Base-by-base conservation (phyloP, 257 asterid genomes). In the Orobanche coerulescens region DNA sequence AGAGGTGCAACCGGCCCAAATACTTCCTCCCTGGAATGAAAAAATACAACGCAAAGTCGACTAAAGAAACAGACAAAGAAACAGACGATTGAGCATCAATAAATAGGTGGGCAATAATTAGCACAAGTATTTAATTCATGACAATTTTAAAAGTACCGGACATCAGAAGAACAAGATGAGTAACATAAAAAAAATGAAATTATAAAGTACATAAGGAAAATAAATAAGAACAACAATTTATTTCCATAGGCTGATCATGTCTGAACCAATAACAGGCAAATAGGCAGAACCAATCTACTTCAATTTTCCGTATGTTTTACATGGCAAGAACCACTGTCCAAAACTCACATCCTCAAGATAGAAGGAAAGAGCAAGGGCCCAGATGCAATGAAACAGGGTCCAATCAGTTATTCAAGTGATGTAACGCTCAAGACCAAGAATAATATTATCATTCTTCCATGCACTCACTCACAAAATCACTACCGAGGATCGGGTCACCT, bases 1-100 rank as follows among this genome's bases (percentile, higher is more conserved):
- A 93, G 90, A 14, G 99, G 97, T 2, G 96, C 99, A 64, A 93
- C 97, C 51, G 97, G 99, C 39, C 97, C 99, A 74, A 93, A 89
- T 67, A 84, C 87, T 79, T 93, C 99, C 79, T 89, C 94, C 74
- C 92, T 88, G 71, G 61, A 66, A 59, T 18, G 44, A 37, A 53
- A 68, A 51, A 43, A 43, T 33, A 64, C 26, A 64, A 57, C 72
- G 25, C 15, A 39, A 63, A 5, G 25, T 62, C 16, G 49, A 42
- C 52, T 26, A 30, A 30, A 30, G 22, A 44, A 0, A 14, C 9
- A 4, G 5, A 44, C 20, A 44, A 30, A 30, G 22, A 44, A 0
- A 14, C 9, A 4, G 5, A 44, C 20, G 16, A 24, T 44, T 44
- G 51, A 44, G 10, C 1, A 4, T 2, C 0, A 44, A 15, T 4